A percentile compares a stretch with the other conserved stretches of the same genome.
Conservation (phyloP, 2,329 filamentous ascomycete species). For the Trichoderma aggressivum region DNA sequence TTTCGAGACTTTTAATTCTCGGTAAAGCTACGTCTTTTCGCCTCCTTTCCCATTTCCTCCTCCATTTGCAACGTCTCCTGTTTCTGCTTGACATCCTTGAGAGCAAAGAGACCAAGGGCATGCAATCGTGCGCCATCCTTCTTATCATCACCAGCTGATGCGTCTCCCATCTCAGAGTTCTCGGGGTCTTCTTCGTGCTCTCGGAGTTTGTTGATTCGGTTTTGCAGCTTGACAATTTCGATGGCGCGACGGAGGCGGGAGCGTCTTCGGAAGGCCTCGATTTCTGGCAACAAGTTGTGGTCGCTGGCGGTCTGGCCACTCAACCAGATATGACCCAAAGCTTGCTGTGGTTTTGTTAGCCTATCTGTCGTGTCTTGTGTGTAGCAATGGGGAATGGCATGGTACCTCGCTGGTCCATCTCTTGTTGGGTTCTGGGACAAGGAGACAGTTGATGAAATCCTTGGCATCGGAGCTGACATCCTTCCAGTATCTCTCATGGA, state of each 20-base stretch:
- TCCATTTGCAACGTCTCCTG: slow-evolving; percentile 70
- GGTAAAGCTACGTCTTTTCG: slow-evolving; percentile 36
- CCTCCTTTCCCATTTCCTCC: slow-evolving; percentile 53
- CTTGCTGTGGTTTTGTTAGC: slow-evolving; percentile 50
- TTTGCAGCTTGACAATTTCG: slow-evolving; percentile 2
- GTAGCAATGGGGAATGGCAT: not conserved
- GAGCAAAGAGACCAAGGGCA: slow-evolving; percentile 16
- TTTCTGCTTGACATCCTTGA: slow-evolving; percentile 57
- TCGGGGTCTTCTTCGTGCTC: slow-evolving; percentile 83
- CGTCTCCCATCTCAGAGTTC: slow-evolving; percentile 68
- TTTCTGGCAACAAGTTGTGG: slow-evolving; percentile 96
- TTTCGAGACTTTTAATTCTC: slow-evolving; percentile 10
- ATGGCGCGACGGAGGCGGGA: not conserved
- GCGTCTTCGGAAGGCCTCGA: slow-evolving; percentile 36
- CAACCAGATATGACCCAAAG: slow-evolving; percentile 81
- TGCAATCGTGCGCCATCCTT: slow-evolving; percentile 55
- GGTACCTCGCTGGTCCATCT: slow-evolving; percentile 73
- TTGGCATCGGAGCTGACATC: slow-evolving; percentile 95
- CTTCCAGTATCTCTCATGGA: slow-evolving; percentile 98
- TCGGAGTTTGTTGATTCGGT: slow-evolving; percentile 60
- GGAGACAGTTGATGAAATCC: slow-evolving; percentile 80
- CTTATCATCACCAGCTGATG: slow-evolving; percentile 70
- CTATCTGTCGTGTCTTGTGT: not conserved
- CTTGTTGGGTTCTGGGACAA: slow-evolving; percentile 73
- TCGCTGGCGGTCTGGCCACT: slow-evolving; percentile 88